phyloP scores from a whole-genome alignment of 768 basidiomycete species.

The Lactarius sp. region DNA sequence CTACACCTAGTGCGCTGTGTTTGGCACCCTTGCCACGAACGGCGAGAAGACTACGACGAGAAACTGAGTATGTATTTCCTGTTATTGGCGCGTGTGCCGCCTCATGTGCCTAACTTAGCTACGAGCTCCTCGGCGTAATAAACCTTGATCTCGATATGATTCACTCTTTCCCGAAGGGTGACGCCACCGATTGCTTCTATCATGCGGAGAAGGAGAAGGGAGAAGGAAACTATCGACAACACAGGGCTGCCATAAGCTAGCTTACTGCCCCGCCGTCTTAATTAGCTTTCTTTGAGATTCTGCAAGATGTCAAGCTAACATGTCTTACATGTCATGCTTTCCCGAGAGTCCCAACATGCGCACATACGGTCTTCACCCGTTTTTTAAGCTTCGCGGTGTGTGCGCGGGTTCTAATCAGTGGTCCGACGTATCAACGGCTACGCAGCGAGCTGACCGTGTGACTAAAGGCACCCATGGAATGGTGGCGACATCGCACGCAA shows the following conservation, averaged over 20 bases:
- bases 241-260: not conserved
- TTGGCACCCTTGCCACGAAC: no score
- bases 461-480: not conserved
- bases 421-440: not conserved
- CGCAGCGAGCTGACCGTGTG: no score
- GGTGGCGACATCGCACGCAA: not conserved
- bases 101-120: not conserved
- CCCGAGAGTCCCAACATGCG: not conserved
- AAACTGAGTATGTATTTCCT: not conserved
- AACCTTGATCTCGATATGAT: not conserved
- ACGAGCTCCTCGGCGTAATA: not conserved
- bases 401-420: not conserved
- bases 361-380: not conserved
- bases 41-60: not conserved
- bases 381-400: not conserved
- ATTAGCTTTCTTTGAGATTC: not conserved
- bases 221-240: no score
- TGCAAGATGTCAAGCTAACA: not conserved
- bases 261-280: not conserved
- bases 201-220: not conserved
- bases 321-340: not conserved
- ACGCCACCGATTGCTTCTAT: not conserved
- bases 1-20: no score
- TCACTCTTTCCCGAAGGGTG: not conserved
- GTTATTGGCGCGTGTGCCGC: not conserved